Base-by-base conservation (phyloP, 208 protist species). In the Blechomonas ayalai region DNA sequence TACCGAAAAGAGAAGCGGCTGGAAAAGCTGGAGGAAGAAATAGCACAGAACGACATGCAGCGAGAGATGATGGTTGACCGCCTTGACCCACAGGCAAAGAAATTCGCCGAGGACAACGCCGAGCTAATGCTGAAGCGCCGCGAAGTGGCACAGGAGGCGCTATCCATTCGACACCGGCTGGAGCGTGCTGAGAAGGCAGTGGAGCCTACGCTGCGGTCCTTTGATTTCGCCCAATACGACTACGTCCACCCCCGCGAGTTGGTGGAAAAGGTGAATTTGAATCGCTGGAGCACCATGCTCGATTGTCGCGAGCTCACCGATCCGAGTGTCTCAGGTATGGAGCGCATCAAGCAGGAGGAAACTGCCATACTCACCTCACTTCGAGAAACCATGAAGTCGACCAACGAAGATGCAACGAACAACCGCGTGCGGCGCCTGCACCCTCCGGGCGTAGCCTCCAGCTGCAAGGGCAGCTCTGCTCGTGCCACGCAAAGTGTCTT, bases 211-310 rank as follows among this genome's bases (percentile, higher is more conserved):
- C 48, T 84, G 33, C 67, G 66, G 33, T 76, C 81, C 13, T 61
- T 95, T 13, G 67, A 82, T 9, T 73, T 86, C 32, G 62, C 80
- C 22, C 73, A 69, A 35, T 56, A 87, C 23, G 48, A 56, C 10
- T 90, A 84, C 54, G 67, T 83, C 9, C 77, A 95, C 63, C 86
- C 86, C 23, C 59, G 67, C 16, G 69, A 72, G 25, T 84, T 95
- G 37, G 76, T 84, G 9, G 60, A 77, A 40, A 77, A 90, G 57
- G 79, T 90, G 58, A 87, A 85, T 56, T 45, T 87, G 6, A 82
- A 74, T 35, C 82, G 86, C 19, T 86, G 78, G 73, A 68, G 48
- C 39, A 87, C 68, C n/a, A 73, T 92, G 33, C 62, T 90, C 1
- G 66, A 87, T 52, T 95, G 86, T 52, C 67, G 70, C n/a, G 77